Evolutionary conservation across 2,329 filamentous ascomycete genomes (phyloP).

Genomic region (Dothideomycetidae sp.): DNA sequence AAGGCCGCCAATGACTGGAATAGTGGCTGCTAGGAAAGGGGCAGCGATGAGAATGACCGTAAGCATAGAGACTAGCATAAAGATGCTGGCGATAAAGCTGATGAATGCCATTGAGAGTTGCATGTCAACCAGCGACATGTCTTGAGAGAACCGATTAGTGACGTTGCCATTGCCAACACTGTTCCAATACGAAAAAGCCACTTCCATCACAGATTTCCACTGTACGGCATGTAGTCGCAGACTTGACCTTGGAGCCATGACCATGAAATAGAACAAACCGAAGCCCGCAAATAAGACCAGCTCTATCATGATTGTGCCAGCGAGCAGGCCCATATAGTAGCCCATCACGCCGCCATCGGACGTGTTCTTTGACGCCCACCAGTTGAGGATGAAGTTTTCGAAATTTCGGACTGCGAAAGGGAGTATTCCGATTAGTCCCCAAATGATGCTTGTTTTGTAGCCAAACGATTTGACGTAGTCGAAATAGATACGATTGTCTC

Average conservation of each 20-base stretch:
- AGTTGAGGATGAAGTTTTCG: conserved; percentile 6
- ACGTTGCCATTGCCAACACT: conserved; percentile 9
- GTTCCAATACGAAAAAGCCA: conserved; percentile 7
- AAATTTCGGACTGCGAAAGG: conserved; percentile 2
- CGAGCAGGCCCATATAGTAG: conserved; percentile 5
- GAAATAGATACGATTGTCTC: conserved; percentile 7
- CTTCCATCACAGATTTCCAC: conserved; percentile 5
- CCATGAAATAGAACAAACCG: conserved; percentile 1
- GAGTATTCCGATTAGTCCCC: not conserved
- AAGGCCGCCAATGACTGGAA: conserved; percentile 19
- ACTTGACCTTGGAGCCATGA: conserved; percentile 8
- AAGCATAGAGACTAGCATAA: conserved; percentile 1
- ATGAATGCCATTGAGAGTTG: conserved; percentile 18
- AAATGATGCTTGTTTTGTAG: not conserved
- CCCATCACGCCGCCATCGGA: not conserved
- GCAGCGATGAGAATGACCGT: conserved; percentile 24
- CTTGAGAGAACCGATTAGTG: conserved; percentile 33
- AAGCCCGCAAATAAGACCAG: not conserved
- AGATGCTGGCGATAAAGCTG: conserved; percentile 7
- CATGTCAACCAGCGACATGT: conserved; percentile 32
- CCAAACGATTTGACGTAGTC: conserved; percentile 7
- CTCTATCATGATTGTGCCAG: conserved; percentile 1
- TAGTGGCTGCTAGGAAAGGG: conserved; percentile 25
- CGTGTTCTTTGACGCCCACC: conserved; percentile 9
- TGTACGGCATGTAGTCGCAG: conserved; percentile 9